phyloP scores from a whole-genome alignment of 78 protist species.

The Dictyostelium capitatum region DNA sequence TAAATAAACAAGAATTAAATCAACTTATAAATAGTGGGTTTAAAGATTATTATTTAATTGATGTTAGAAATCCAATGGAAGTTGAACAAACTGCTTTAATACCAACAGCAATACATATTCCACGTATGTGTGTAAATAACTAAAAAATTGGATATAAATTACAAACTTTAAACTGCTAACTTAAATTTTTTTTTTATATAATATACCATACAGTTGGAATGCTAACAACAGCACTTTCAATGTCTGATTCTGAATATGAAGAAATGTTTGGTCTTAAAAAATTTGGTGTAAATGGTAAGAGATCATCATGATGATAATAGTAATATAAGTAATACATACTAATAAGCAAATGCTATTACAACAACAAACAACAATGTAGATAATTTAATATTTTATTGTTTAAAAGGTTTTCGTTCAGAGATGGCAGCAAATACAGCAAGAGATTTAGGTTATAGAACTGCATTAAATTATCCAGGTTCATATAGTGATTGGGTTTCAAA shows the following conservation, averaged over 20 bases:
- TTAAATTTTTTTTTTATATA: too few species aligned
- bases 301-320: too few species aligned
- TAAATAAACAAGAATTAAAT: constrained; percentile 11
- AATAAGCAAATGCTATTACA: too few species aligned
- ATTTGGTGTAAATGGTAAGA: constrained; percentile 3
- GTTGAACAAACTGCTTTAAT: constrained; percentile 36
- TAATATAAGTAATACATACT: too few species aligned
- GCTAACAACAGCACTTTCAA: constrained; percentile 29
- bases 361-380: neutral
- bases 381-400: constrained; percentile 69
- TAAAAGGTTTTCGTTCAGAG: constrained; percentile 53
- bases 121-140: constrained; percentile 14
- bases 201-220: constrained; percentile 65
- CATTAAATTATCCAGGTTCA: constrained; percentile 61
- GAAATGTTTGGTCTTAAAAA: constrained; percentile 7
- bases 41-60: constrained; percentile 20
- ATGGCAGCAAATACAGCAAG: constrained; percentile 10
- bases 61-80: constrained; percentile 58
- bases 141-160: too few species aligned
- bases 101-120: constrained; percentile 28
- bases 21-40: neutral
- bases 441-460: constrained; percentile 8
- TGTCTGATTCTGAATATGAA: constrained; percentile 45
- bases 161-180: neutral
- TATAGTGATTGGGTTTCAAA: constrained; percentile 46